These are phyloP conservation scores for Linnemannia hyalina DNA, from an alignment of 192 early-diverging fungal species.

Conservation along the genomic window DNA sequence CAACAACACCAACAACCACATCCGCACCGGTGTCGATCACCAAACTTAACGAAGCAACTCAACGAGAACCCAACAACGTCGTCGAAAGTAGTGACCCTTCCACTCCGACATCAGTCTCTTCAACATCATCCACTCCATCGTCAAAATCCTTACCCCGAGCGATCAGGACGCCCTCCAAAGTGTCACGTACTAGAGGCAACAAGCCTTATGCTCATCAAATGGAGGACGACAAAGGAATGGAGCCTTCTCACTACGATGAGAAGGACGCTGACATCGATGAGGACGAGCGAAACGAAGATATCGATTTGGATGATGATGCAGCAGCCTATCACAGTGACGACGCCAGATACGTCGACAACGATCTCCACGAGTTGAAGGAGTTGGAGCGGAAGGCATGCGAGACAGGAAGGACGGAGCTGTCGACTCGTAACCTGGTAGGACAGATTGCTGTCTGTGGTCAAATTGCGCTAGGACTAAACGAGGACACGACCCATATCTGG, in stretches of 20 bases:
- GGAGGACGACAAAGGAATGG: not conserved
- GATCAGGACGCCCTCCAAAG: not conserved
- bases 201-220: not conserved
- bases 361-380: slow-evolving; percentile 26
- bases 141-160: not conserved
- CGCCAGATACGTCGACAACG: slow-evolving; percentile 20
- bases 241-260: not conserved
- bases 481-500: slow-evolving; percentile 29
- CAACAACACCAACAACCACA: not conserved
- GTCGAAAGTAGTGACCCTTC: not conserved
- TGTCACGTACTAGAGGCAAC: not conserved
- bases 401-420: slow-evolving; percentile 18
- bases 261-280: not conserved
- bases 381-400: slow-evolving; percentile 6
- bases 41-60: not conserved
- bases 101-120: not conserved
- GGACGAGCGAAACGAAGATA: not conserved
- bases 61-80: not conserved
- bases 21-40: not conserved
- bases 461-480: slow-evolving; percentile 24
- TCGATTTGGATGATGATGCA: slow-evolving; percentile 13
- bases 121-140: not conserved
- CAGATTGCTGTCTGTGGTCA: slow-evolving; percentile 42
- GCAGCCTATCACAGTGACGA: slow-evolving; percentile 24
- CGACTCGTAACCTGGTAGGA: slow-evolving; percentile 41